phyloP scores from a whole-genome alignment of 2,329 filamentous ascomycete species.

The Sporothrix globosa region DNA sequence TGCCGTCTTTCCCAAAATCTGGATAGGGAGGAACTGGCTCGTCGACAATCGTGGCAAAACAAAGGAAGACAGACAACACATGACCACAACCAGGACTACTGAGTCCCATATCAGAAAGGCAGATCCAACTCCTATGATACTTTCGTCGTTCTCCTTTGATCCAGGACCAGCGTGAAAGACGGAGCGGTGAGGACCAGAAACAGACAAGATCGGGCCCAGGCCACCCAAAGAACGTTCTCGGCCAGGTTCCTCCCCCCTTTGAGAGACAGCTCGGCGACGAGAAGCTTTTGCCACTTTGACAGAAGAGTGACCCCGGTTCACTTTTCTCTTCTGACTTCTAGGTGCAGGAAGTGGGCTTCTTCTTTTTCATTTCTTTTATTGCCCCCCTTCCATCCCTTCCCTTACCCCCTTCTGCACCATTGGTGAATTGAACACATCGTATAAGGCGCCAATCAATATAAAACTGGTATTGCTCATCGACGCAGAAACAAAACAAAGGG shows the following conservation, averaged over 20 bases:
- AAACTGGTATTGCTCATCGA: constrained; percentile 4
- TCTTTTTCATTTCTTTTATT: not conserved
- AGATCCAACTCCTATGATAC: constrained; percentile 12
- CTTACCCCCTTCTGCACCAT: not conserved
- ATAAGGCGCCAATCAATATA: constrained; percentile 23
- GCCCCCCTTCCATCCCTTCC: not conserved
- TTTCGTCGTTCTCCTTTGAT: not conserved
- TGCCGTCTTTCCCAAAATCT: not conserved
- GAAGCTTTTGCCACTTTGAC: constrained; percentile 19
- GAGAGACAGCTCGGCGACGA: constrained; percentile 27
- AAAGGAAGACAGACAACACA: constrained; percentile 1
- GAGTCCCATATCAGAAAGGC: not conserved
- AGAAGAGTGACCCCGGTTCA: constrained; percentile 9
- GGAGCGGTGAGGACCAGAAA: constrained; percentile 10
- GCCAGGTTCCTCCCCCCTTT: not conserved
- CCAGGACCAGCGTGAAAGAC: constrained; percentile 7
- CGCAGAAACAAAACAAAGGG: constrained; percentile 6
- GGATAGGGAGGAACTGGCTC: constrained; percentile 6
- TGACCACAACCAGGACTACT: not conserved
- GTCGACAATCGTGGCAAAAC: constrained; percentile 15
- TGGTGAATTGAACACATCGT: constrained; percentile 19
- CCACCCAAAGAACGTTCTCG: not conserved
- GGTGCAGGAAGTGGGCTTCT: not conserved
- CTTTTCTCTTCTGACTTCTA: not conserved
- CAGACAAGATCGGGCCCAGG: not conserved